These are phyloP conservation scores for Fusarium nanum DNA, from an alignment of 2,329 filamentous ascomycete species.

Conservation along the genomic window DNA sequence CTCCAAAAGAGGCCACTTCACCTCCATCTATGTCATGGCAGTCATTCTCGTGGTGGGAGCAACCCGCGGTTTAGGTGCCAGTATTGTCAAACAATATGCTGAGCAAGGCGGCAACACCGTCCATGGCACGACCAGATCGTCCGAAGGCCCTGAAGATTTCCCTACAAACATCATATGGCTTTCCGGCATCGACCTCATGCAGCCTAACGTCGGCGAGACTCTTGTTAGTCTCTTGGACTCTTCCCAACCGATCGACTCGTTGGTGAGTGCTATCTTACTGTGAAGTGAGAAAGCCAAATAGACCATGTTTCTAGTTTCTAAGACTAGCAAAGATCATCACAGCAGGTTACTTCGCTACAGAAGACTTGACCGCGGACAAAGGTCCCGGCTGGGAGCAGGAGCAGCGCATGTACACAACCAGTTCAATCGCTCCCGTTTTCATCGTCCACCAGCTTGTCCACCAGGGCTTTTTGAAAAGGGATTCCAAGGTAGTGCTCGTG, in stretches of 20 bases:
- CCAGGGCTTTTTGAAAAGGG: constrained; percentile 61
- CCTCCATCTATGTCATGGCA: constrained; percentile 50
- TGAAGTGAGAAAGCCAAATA: not conserved
- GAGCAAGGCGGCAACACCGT: constrained; percentile 60
- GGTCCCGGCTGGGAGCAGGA: constrained; percentile 74
- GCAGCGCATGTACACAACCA: constrained; percentile 77
- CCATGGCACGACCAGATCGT: constrained; percentile 69
- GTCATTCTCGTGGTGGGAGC: constrained; percentile 73
- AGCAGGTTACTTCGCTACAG: constrained; percentile 75
- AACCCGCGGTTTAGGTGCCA: constrained; percentile 74
- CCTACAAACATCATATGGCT: constrained; percentile 65
- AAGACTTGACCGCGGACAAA: constrained; percentile 66
- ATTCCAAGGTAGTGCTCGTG: constrained; percentile 74
- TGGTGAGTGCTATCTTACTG: constrained; percentile 50
- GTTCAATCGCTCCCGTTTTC: constrained; percentile 73
- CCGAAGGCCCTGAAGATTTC: constrained; percentile 56
- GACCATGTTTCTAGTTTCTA: constrained; percentile 18
- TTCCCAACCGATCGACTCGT: constrained; percentile 56
- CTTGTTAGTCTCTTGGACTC: constrained; percentile 59
- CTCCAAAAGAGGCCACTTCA: not conserved
- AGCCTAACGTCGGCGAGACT: constrained; percentile 59
- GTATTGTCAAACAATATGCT: constrained; percentile 69
- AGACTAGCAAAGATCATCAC: constrained; percentile 66
- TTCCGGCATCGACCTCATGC: constrained; percentile 66
- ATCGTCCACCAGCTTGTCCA: constrained; percentile 72